Evolutionary conservation across 345 rosid species (phyloP).

Genomic region (Firmiana major): DNA sequence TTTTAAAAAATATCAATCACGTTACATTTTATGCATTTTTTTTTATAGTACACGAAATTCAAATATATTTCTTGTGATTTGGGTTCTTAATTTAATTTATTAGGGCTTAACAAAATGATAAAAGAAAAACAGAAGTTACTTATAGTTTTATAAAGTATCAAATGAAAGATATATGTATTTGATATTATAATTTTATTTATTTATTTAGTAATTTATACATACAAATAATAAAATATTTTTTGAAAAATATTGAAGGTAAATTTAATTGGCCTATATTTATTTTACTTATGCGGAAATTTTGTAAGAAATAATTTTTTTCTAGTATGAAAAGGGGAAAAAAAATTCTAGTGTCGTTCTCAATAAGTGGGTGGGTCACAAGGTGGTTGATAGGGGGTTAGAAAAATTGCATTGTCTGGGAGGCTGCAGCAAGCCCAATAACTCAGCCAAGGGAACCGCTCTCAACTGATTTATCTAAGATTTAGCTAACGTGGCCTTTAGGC

Average conservation of each 20-base stretch:
- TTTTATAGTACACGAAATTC: too few species aligned
- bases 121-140: too few species aligned
- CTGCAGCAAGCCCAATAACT: constrained; percentile 21
- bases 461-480: not conserved
- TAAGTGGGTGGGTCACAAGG: constrained; percentile 11
- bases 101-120: too few species aligned
- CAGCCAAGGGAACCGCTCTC: constrained; percentile 8
- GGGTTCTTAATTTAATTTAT: too few species aligned
- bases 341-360: constrained; percentile 17
- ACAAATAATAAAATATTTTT: too few species aligned
- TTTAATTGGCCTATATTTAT: not conserved
- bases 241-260: too few species aligned
- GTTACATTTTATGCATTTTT: too few species aligned
- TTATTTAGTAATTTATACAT: too few species aligned
- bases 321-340: not conserved
- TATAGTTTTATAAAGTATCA: too few species aligned
- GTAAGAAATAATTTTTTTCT: not conserved
- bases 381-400: constrained; percentile 31
- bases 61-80: too few species aligned
- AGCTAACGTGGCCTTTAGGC: constrained; percentile 28
- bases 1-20: too few species aligned
- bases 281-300: not conserved
- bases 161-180: not conserved
- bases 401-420: constrained; percentile 26
- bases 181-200: too few species aligned